phyloP scores from a whole-genome alignment of 2,329 filamentous ascomycete species.

The Aureobasidium musti region DNA sequence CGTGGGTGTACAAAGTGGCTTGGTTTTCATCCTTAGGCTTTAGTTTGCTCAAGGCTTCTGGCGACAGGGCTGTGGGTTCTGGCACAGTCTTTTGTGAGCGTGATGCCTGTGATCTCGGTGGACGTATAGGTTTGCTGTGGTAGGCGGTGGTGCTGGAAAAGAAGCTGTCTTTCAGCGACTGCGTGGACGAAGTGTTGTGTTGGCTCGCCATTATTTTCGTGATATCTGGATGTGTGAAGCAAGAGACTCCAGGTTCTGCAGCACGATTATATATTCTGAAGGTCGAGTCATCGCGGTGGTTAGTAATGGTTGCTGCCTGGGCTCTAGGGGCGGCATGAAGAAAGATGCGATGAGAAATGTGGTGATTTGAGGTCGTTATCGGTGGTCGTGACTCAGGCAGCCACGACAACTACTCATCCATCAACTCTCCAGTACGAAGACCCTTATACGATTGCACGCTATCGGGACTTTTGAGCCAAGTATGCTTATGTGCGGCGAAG shows the following conservation, averaged over 20 bases:
- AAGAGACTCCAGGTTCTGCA: background rate
- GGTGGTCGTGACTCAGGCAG: background rate
- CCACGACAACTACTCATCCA: constrained; percentile 3
- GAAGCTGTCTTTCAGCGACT: background rate
- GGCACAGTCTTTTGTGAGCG: background rate
- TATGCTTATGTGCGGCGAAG: constrained; percentile 49
- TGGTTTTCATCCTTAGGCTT: background rate
- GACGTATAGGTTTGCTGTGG: background rate
- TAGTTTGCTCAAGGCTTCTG: background rate
- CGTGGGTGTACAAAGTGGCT: background rate
- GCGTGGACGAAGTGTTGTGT: background rate
- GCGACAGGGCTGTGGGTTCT: background rate
- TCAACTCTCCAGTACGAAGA: constrained; percentile 1
- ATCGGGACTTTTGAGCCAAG: constrained; percentile 48
- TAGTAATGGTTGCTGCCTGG: background rate
- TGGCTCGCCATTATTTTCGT: background rate
- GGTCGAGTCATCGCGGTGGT: background rate
- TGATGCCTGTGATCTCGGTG: background rate
- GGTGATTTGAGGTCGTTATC: background rate
- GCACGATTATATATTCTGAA: background rate
- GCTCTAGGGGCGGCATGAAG: background rate
- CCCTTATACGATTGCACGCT: constrained; percentile 46
- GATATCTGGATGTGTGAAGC: background rate
- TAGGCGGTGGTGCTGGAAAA: background rate
- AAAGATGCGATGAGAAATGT: background rate